These are phyloP conservation scores for Pyrenophora graminea DNA, from an alignment of 2,329 filamentous ascomycete species.

Conservation along the genomic window DNA sequence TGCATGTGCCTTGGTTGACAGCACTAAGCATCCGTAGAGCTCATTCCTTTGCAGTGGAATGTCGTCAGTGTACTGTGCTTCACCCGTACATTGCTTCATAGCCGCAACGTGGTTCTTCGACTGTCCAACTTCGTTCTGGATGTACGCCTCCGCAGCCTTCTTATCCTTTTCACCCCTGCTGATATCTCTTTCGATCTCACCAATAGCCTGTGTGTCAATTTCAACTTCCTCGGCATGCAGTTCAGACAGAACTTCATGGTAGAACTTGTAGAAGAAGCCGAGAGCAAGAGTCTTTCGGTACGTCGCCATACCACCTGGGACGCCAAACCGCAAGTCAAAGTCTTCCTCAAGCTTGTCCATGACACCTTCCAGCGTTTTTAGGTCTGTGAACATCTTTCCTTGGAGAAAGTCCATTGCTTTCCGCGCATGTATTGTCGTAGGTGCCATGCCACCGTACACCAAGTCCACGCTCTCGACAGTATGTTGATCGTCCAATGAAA, in stretches of 20 bases:
- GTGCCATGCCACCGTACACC: constrained; percentile 94
- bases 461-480: constrained; percentile 75
- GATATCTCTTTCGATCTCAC: constrained; percentile 83
- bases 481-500: constrained; percentile 71
- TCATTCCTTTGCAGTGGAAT: constrained; percentile 87
- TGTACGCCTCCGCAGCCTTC: constrained; percentile 74
- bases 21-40: constrained; percentile 81
- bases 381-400: constrained; percentile 78
- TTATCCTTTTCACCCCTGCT: constrained; percentile 81
- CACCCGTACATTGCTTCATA: constrained; percentile 88
- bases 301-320: constrained; percentile 96
- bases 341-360: constrained; percentile 90
- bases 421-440: constrained; percentile 85
- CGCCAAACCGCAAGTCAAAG: constrained; percentile 85
- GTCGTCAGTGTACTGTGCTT: constrained; percentile 96
- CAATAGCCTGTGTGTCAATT: constrained; percentile 73
- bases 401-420: constrained; percentile 73
- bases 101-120: constrained; percentile 87
- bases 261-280: constrained; percentile 96
- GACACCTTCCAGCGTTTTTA: constrained; percentile 81
- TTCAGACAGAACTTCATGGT: constrained; percentile 78
- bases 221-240: constrained; percentile 58
- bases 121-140: constrained; percentile 81
- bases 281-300: constrained; percentile 90
- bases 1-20: constrained; percentile 87